Base-by-base conservation (phyloP, 371 early-diverging fungal species). In the Mortierella sp. region DNA sequence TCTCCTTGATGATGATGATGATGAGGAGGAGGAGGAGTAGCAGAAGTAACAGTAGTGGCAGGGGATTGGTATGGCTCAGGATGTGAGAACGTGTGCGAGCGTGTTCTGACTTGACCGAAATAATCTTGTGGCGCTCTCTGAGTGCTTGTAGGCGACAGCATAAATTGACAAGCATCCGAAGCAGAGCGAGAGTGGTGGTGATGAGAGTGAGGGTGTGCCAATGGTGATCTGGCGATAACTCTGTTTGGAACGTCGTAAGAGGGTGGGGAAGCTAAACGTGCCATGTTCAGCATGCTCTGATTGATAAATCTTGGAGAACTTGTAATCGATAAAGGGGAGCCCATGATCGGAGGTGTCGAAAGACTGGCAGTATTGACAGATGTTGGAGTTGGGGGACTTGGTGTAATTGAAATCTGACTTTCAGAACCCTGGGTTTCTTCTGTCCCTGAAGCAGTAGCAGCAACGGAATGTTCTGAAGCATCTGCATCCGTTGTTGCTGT, bases 241-340 rank as follows among this genome's bases (percentile, higher is more conserved):
- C 68, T n/a, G 60, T 80, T 80, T 35, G 68, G 79, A 22, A 72
- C 63, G 30, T 80, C 75, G 37, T 80, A 80, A 0, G 75, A 75
- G 32, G 80, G 80, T 47, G 80, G 80, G 3, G 72, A 40, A 0
- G 60, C 72, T 51, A 80, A 51, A 11, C 68, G 64, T 4, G 75
- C 80, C 32, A 64, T 49, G 28, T 58, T 65, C 30, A 75, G 16
- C 69, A 72, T 72, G 40, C 54, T 66, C n/a, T 62, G 68, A 51
- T 71, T 39, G 14, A 71, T 35, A 24, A 66, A 3, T 54, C 70
- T 59, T 8, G 70, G 70, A 6, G 66, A 47, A 10, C n/a, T 14
- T 18, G 32, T 8, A 24, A 30, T 20, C 12, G 30, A 26, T 14
- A 30, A 57, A 6, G 75, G 63, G 5, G 65, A 37, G 3, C 32